Evolutionary conservation across 148 eudicot species (phyloP).

Genomic region (Chenopodium suecicum): DNA sequence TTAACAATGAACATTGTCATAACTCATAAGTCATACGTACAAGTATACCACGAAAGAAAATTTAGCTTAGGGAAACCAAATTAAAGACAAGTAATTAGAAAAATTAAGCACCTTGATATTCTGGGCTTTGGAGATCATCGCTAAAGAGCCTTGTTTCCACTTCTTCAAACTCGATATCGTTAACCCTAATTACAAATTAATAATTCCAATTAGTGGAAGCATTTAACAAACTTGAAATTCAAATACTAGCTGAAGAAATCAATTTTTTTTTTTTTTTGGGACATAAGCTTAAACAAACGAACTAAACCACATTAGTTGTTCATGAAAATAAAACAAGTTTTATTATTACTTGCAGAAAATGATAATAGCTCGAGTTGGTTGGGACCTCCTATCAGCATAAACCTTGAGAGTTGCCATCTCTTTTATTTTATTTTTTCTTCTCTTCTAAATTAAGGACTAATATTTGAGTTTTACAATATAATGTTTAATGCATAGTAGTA

Average conservation of each 20-base stretch:
- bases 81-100: not conserved
- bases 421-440: no score
- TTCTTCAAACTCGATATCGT: conserved; percentile 44
- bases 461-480: not conserved
- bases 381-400: conserved; percentile 28
- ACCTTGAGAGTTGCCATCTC: conserved; percentile 23
- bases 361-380: conserved; percentile 26
- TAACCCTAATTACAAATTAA: conserved; percentile 25
- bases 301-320: no score
- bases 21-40: no score
- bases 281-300: no score
- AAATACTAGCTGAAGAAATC: not conserved
- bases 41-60: not conserved
- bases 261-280: no score
- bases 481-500: no score
- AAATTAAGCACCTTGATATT: conserved; percentile 20
- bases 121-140: conserved; percentile 33
- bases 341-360: conserved; percentile 22
- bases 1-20: no score
- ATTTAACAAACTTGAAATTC: not conserved
- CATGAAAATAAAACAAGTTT: no score
- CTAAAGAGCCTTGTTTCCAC: conserved; percentile 32
- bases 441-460: not conserved
- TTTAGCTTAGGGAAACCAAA: not conserved
- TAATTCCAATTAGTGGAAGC: not conserved